A percentile compares a stretch with the other conserved stretches of the same genome.
Conservation (phyloP, 2,329 filamentous ascomycete genomes). For the Hypoxylon sp. region DNA sequence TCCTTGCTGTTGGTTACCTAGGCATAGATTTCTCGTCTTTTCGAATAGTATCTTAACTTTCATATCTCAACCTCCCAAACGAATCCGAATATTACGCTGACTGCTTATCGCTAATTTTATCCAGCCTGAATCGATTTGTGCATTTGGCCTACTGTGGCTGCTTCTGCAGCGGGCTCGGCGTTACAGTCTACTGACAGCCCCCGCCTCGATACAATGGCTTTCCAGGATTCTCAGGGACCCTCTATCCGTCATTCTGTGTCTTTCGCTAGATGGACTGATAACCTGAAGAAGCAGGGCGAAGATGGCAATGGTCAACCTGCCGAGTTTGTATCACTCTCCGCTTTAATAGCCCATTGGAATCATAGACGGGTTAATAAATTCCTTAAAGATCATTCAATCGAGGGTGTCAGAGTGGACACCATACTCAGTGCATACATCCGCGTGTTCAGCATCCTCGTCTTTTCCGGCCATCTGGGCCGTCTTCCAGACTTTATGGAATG, state of each 20-base stretch:
- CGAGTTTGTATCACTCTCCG: constrained; percentile 1
- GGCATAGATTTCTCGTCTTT: neutral
- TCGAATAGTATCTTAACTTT: neutral
- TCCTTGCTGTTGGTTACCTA: neutral
- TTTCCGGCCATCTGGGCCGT: neutral
- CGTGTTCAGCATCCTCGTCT: constrained; percentile 20
- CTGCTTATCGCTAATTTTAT: neutral
- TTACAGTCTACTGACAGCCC: neutral
- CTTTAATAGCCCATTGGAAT: constrained; percentile 1
- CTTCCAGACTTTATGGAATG: constrained; percentile 17
- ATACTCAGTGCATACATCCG: constrained; percentile 13
- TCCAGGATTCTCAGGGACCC: neutral
- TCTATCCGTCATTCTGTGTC: constrained; percentile 4
- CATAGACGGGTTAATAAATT: neutral
- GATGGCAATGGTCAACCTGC: constrained; percentile 5
- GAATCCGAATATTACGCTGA: neutral
- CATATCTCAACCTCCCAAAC: neutral
- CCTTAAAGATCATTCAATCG: neutral
- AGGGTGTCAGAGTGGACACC: neutral
- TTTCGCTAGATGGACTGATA: constrained; percentile 13
- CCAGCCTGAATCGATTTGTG: neutral
- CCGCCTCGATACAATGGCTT: neutral
- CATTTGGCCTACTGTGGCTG: neutral
- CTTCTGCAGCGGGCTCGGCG: neutral
- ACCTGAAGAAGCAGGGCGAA: neutral